phyloP scores from a whole-genome alignment of 768 basidiomycete genomes.

The Xerocomellus intermedius region DNA sequence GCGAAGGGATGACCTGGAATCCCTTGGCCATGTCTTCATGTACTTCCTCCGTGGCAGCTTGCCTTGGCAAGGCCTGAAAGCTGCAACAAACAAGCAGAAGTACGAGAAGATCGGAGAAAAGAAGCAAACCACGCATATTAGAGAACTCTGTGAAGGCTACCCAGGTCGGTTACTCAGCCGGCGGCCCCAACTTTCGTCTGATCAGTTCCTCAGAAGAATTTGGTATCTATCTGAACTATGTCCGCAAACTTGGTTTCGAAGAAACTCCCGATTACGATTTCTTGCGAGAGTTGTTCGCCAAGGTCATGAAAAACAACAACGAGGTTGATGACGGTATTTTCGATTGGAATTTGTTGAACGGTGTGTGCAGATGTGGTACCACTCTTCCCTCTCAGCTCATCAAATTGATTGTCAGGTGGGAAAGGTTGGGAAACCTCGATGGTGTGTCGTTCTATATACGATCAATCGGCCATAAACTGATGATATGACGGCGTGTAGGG shows the following conservation, averaged over 20 bases:
- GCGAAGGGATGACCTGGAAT: constrained; percentile 94
- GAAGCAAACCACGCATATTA: constrained; percentile 98
- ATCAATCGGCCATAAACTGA: constrained; percentile 7
- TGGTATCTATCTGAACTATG: constrained; percentile 97
- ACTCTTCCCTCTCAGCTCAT: constrained; percentile 7
- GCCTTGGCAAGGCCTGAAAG: constrained; percentile 99
- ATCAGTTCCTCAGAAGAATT: constrained; percentile 76
- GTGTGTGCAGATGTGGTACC: constrained; percentile 36
- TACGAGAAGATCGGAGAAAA: constrained; percentile 99
- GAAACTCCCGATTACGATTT: constrained; percentile 99
- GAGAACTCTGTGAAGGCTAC: constrained; percentile 93
- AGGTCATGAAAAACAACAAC: constrained; percentile 87
- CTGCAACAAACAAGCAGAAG: constrained; percentile 99
- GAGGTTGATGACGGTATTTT: constrained; percentile 92
- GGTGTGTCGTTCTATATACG: constrained; percentile 44
- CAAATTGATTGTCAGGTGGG: constrained; percentile 51
- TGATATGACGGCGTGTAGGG: constrained; percentile 36
- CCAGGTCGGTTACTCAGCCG: constrained; percentile 58
- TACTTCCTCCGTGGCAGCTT: constrained; percentile 96
- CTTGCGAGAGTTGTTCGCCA: constrained; percentile 89
- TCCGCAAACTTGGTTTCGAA: constrained; percentile 97
- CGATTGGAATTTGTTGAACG: constrained; percentile 95
- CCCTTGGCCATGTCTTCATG: constrained; percentile 99
- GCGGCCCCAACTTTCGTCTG: constrained; percentile 2
- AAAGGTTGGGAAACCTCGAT: constrained; percentile 90